phyloP scores from a whole-genome alignment of 2,329 filamentous ascomycete genomes.

The Phoma sp. region DNA sequence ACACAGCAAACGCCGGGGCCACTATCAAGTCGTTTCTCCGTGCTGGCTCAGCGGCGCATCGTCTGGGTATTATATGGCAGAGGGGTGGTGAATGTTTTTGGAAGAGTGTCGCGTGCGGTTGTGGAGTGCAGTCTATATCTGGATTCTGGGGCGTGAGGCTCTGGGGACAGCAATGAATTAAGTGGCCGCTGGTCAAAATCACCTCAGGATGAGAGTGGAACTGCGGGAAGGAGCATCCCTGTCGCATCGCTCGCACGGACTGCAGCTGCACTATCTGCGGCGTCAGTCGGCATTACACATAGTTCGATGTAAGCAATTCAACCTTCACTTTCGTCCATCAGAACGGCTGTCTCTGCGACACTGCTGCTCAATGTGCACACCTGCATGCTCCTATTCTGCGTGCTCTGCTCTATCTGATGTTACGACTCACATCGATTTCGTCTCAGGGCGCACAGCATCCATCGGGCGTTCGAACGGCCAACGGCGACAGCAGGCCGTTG shows the following conservation, averaged over 20 bases:
- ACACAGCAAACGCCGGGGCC: slow-evolving; percentile 28
- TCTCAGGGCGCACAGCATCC: background rate
- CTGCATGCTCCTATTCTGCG: background rate
- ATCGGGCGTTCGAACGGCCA: background rate
- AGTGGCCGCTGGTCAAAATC: slow-evolving; percentile 13
- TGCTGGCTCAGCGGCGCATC: slow-evolving; percentile 30
- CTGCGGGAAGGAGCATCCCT: slow-evolving; percentile 11
- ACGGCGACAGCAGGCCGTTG: slow-evolving; percentile 6
- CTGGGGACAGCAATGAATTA: slow-evolving; percentile 19
- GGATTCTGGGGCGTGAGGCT: slow-evolving; percentile 16
- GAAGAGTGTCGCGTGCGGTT: slow-evolving; percentile 24
- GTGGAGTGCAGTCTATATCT: slow-evolving; percentile 17
- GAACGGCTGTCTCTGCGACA: background rate
- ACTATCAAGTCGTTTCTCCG: slow-evolving; percentile 24
- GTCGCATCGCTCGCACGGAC: slow-evolving; percentile 4
- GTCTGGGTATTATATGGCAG: slow-evolving; percentile 11
- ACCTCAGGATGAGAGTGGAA: background rate
- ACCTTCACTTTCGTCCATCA: background rate
- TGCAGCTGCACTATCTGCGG: slow-evolving; percentile 8
- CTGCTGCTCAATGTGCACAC: background rate
- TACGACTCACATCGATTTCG: background rate
- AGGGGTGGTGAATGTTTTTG: slow-evolving; percentile 7
- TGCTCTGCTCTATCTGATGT: background rate
- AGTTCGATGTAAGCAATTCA: slow-evolving; percentile 4
- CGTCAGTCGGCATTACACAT: slow-evolving; percentile 14